phyloP scores from a whole-genome alignment of 345 rosid species.

The Hevea brasiliensis region DNA sequence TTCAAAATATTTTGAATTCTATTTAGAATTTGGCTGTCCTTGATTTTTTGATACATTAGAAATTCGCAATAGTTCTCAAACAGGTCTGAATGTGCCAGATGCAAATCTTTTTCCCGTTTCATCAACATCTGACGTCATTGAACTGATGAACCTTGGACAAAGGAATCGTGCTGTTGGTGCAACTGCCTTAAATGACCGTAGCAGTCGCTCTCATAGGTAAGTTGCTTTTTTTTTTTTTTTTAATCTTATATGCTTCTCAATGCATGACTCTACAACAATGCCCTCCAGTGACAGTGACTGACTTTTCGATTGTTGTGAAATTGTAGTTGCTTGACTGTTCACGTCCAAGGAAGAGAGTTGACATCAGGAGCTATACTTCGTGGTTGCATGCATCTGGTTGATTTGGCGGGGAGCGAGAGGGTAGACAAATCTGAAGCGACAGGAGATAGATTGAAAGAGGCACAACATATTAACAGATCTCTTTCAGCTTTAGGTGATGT shows the following conservation, averaged over 20 bases:
- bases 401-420: constrained; percentile 97
- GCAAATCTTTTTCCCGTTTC: constrained; percentile 82
- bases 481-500: constrained; percentile 99
- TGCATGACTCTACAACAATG: constrained; percentile 3
- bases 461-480: constrained; percentile 87
- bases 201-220: constrained; percentile 99
- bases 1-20: neutral
- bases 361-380: constrained; percentile 75
- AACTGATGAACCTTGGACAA: constrained; percentile 88
- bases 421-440: constrained; percentile 92
- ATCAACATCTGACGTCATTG: constrained; percentile 81
- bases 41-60: constrained; percentile 70
- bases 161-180: constrained; percentile 90
- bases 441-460: constrained; percentile 93
- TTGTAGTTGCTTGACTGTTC: constrained; percentile 94
- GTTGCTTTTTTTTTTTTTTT: constrained; percentile 10
- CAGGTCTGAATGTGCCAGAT: constrained; percentile 92
- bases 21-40: constrained; percentile 28
- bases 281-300: neutral
- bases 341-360: constrained; percentile 88
- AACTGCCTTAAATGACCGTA: constrained; percentile 93
- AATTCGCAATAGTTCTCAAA: constrained; percentile 87
- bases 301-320: constrained; percentile 19
- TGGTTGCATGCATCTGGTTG: constrained; percentile 97
- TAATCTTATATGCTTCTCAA: constrained; percentile 8